phyloP scores from a whole-genome alignment of 1,284 basidiomycete genomes.

The Clitocybe nebularis region DNA sequence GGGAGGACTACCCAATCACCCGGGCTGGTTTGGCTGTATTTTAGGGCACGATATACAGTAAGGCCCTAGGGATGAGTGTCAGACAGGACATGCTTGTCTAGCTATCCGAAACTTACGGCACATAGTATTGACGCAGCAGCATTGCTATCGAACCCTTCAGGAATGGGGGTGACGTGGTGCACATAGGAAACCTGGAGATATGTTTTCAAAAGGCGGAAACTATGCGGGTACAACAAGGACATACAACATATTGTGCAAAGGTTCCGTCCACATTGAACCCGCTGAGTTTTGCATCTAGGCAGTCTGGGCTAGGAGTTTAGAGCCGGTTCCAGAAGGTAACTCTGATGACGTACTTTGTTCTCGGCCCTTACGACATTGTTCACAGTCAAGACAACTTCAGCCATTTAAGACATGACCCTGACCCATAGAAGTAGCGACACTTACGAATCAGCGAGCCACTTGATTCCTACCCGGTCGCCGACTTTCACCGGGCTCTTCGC shows the following conservation, averaged over 20 bases:
- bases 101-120: constrained; percentile 45
- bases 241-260: constrained; percentile 76
- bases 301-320: constrained; percentile 39
- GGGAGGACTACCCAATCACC: constrained; percentile 83
- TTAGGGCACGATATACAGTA: constrained; percentile 83
- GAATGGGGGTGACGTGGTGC: constrained; percentile 73
- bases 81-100: constrained; percentile 1
- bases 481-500: constrained; percentile 57
- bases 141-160: constrained; percentile 58
- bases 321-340: constrained; percentile 10
- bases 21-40: constrained; percentile 64
- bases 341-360: constrained; percentile 57
- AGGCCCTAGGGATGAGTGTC: constrained; percentile 45
- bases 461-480: constrained; percentile 85
- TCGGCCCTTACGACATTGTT: constrained; percentile 67
- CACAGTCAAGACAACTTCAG: constrained; percentile 54
- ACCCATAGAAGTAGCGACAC: constrained; percentile 9
- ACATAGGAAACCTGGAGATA: constrained; percentile 53
- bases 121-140: constrained; percentile 83
- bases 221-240: constrained; percentile 18
- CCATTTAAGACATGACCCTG: neutral
- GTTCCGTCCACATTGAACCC: constrained; percentile 82
- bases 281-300: constrained; percentile 55
- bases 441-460: constrained; percentile 76
- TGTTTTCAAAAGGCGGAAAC: neutral